Evolutionary conservation across 768 basidiomycete species (phyloP), one percentile per base, ranked within the genome.

Genomic region (Xerocomellus amylosporus): DNA sequence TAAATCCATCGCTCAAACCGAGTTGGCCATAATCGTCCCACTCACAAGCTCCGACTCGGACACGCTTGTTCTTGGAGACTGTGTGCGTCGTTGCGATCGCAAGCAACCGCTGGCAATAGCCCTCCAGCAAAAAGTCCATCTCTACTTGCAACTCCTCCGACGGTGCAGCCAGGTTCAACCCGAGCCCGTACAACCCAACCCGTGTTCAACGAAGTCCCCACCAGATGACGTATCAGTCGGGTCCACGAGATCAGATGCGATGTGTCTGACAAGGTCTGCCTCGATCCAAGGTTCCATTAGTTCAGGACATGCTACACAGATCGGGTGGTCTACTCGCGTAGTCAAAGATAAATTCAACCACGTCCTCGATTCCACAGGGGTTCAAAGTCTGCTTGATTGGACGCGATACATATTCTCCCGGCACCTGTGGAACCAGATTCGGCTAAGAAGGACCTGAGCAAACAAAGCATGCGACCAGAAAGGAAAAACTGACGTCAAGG

Each of bases 261-360:
- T 80, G 24, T 66, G 64, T 9, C 75, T 75, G 17, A 77, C 58
- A 9, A 75, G 65, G 56, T 79, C 77, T 9, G 74, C 62, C 39
- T 75, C 59, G 42, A 75, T 65, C 67, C 74, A 63, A 2, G 2
- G 20, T 34, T 8, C 19, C 15, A 46, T 66, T 26, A 46, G 53
- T 12, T 3, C 19, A 19, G 1, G 33, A 6, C 22, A 46, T 39
- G 10, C 33, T 20, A 20, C 45, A 39, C 39, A 7, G 2, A n/a
- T 36, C 20, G 4, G 3, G 33, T 48, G n/a, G 7, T 41, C 19
- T 17, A 66, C 75, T 49, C 45, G 77, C 77, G 39, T 68, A 82
- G 51, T 82, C 64, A 36, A 79, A 74, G 19, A 81, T 75, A 54
- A 82, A 81, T 28, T 77, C 67, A 0, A 74, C 74, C 6, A 81